Conservation (phyloP, 371 early-diverging fungal species). For the Mortierella sp. region DNA sequence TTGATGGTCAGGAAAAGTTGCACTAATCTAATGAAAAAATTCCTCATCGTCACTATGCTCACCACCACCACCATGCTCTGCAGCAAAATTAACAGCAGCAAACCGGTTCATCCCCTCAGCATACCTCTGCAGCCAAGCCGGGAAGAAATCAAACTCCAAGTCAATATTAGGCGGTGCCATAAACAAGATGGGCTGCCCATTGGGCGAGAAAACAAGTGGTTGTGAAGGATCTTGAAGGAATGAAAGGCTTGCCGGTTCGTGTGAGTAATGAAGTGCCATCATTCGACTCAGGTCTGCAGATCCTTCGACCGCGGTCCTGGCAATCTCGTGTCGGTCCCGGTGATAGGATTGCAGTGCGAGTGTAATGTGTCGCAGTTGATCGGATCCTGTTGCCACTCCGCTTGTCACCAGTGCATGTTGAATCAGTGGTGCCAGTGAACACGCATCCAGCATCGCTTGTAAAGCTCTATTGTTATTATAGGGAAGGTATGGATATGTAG, state of each 20-base stretch:
- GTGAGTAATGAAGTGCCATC: conserved; percentile 3
- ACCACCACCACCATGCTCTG: neutral
- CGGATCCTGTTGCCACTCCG: neutral
- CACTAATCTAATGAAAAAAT: neutral
- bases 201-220: neutral
- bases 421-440: conserved; percentile 26
- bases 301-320: conserved; percentile 14
- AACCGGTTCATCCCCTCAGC: conserved; percentile 16
- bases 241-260: neutral
- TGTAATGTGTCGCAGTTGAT: conserved; percentile 9
- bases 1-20: neutral
- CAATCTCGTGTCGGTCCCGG: conserved; percentile 14
- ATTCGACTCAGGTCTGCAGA: conserved; percentile 18
- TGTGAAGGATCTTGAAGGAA: neutral
- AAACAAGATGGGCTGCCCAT: neutral
- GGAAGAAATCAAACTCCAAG: conserved; percentile 35
- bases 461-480: conserved; percentile 3
- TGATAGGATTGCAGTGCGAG: conserved; percentile 13
- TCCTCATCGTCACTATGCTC: conserved; percentile 6
- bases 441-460: conserved; percentile 32
- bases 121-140: conserved; percentile 22
- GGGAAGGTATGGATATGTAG: neutral
- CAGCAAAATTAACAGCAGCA: neutral
- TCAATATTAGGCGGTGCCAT: conserved; percentile 16
- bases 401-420: conserved; percentile 10